A percentile compares a stretch with the other conserved stretches of the same genome.
These are phyloP conservation scores for Pseudevernia furfuracea DNA, from an alignment of 495 filamentous ascomycete genomes.

Conservation along the genomic window DNA sequence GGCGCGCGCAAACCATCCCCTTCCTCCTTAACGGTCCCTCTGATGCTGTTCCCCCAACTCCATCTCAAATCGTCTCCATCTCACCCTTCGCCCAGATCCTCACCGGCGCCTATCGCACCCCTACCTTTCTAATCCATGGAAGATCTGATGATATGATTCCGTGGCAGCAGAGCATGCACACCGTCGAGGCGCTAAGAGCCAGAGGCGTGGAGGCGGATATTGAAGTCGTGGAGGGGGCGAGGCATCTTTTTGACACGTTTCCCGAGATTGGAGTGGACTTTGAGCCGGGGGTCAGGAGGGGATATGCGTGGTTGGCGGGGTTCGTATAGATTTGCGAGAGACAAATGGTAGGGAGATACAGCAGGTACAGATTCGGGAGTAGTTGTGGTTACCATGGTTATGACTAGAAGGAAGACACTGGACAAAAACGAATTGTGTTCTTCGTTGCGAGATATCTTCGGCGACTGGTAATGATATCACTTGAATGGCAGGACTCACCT, in stretches of 20 bases:
- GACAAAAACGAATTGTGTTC: no score
- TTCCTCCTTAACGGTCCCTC: constrained; percentile 33
- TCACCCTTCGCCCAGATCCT: constrained; percentile 37
- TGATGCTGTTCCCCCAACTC: constrained; percentile 19
- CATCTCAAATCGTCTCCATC: constrained; percentile 24
- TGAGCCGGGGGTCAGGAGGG: constrained; percentile 23
- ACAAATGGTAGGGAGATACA: no score
- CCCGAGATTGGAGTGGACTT: constrained; percentile 23
- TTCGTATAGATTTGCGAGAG: no score
- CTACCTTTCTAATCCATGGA: constrained; percentile 41
- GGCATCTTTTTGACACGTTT: constrained; percentile 35
- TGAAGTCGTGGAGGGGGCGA: constrained; percentile 27
- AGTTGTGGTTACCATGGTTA: no score
- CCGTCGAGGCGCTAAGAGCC: constrained; percentile 27
- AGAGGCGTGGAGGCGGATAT: constrained; percentile 30
- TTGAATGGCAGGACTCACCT: no score
- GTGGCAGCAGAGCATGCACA: constrained; percentile 35
- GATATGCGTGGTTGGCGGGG: constrained; percentile 28
- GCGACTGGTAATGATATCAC: no score
- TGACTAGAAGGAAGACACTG: no score
- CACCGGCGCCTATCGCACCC: constrained; percentile 33
- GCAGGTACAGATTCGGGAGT: no score
- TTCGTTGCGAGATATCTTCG: no score
- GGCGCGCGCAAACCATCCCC: constrained; percentile 36
- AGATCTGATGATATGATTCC: constrained; percentile 39